These are phyloP conservation scores for Bacterosira constricta DNA, from an alignment of 108 stramenopile species.

Conservation along the genomic window DNA sequence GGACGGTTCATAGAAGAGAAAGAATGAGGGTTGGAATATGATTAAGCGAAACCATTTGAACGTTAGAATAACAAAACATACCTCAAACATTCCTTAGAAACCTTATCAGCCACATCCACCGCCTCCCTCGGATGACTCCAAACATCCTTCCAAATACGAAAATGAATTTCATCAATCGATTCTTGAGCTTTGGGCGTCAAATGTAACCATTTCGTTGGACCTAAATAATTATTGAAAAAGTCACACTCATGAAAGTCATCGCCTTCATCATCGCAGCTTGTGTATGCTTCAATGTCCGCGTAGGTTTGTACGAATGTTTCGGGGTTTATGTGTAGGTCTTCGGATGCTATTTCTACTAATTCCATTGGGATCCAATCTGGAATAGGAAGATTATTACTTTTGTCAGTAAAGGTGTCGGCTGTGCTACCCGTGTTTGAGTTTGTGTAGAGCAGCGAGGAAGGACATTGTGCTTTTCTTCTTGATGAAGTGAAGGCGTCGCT, in stretches of 20 bases:
- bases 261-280: constrained; percentile 45
- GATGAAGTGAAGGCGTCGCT: neutral
- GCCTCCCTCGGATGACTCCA: constrained; percentile 34
- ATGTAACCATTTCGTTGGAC: constrained; percentile 50
- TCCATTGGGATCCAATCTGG: constrained; percentile 40
- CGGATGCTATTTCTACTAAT: constrained; percentile 29
- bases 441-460: neutral
- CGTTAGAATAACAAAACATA: constrained; percentile 3
- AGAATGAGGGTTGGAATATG: neutral
- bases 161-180: constrained; percentile 19
- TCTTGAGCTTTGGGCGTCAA: constrained; percentile 15
- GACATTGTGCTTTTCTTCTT: neutral
- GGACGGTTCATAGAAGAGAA: neutral
- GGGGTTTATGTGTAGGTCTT: constrained; percentile 4
- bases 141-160: constrained; percentile 38
- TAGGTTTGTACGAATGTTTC: constrained; percentile 13
- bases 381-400: no score
- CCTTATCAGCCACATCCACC: constrained; percentile 43
- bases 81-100: constrained; percentile 35
- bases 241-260: constrained; percentile 50
- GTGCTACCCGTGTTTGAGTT: neutral
- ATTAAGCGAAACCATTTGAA: neutral
- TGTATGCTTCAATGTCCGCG: constrained; percentile 42
- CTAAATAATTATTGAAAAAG: constrained; percentile 32
- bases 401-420: neutral